These are phyloP conservation scores for Mycena citricolor DNA, from an alignment of 1,284 basidiomycete species.

Conservation along the genomic window DNA sequence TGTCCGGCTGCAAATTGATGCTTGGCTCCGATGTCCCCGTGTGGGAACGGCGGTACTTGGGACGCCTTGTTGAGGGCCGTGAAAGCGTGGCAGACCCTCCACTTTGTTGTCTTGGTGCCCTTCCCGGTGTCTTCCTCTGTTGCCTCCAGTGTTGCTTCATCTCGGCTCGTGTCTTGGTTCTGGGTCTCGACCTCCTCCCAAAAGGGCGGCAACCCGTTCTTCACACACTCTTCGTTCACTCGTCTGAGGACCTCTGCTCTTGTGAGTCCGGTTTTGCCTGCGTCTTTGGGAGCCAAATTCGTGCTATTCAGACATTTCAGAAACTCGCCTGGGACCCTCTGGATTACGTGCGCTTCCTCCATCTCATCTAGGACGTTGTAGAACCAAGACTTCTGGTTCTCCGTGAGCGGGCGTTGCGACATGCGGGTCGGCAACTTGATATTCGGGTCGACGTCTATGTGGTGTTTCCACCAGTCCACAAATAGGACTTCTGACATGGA, in stretches of 20 bases:
- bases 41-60: slow-evolving; percentile 31
- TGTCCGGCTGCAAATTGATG: slow-evolving; percentile 34
- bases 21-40: slow-evolving; percentile 36
- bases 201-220: slow-evolving; percentile 23
- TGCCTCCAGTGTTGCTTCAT: slow-evolving; percentile 6
- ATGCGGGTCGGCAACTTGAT: slow-evolving; percentile 26
- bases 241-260: slow-evolving; percentile 7
- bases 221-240: slow-evolving; percentile 21
- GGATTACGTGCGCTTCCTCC: slow-evolving; percentile 26
- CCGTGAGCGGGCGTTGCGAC: slow-evolving; percentile 28
- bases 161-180: no score
- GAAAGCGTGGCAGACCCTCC: slow-evolving; percentile 37
- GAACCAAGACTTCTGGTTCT: slow-evolving; percentile 31
- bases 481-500: slow-evolving; percentile 29
- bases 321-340: slow-evolving; percentile 11
- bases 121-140: not conserved
- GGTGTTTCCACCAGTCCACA: slow-evolving; percentile 27
- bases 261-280: slow-evolving; percentile 15
- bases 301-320: slow-evolving; percentile 13
- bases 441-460: slow-evolving; percentile 24
- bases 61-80: slow-evolving; percentile 22
- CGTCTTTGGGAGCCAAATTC: slow-evolving; percentile 16
- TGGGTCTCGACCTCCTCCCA: slow-evolving; percentile 14
- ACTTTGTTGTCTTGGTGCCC: slow-evolving; percentile 17
- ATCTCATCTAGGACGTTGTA: slow-evolving; percentile 34